Base-by-base conservation (phyloP, 164 flowering plant genomes). In the Nymphaea colorata region DNA sequence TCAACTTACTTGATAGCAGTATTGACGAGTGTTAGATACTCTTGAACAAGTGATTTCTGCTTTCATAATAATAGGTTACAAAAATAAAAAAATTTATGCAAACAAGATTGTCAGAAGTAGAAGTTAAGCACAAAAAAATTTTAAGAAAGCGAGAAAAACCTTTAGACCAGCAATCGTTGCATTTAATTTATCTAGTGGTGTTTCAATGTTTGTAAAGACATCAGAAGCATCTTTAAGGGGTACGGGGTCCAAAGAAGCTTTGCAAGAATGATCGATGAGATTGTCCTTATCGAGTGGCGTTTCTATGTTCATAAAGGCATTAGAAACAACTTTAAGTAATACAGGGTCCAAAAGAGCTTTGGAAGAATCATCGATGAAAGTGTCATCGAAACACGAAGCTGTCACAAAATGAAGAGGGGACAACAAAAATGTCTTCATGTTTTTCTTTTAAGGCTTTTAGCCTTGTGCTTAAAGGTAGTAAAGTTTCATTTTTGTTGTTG, bases 1-100 rank as follows among this genome's bases (percentile, higher is more conserved):
- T 47, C 15, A 4, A 77, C 86, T 84, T 75, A 87, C 92, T 84
- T 87, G 86, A 62, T 80, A 42, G 92, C 96, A 41, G 82, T 73
- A 68, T 89, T 89, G 42, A 89, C 25, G 69, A 85, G 79, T 68
- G 70, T 76, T 4, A 89, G 77, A 67, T 71, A 81, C 6, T 80
- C 88, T 44, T 80, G 75, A 51, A 82, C 83, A 67, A 87, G 78
- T 11, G 86, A 79, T 14, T 77, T 68, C 96, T 89, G 84, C 73
- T 74, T 43, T 53, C 14, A 55, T 25, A 10, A 41, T 12, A 67
- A 2, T 15, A 68, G 68, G 62, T 12, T 47, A 65, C 42, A n/a
- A 4, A 43, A 59, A 59, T 70, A 17, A 70, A 64, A 47, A 47
- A 47, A 6, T 12, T 47, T 47, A 47, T 47, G 55, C 57, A 25